Conservation (phyloP, 129 eudicot species). For the Flaveria robusta region DNA sequence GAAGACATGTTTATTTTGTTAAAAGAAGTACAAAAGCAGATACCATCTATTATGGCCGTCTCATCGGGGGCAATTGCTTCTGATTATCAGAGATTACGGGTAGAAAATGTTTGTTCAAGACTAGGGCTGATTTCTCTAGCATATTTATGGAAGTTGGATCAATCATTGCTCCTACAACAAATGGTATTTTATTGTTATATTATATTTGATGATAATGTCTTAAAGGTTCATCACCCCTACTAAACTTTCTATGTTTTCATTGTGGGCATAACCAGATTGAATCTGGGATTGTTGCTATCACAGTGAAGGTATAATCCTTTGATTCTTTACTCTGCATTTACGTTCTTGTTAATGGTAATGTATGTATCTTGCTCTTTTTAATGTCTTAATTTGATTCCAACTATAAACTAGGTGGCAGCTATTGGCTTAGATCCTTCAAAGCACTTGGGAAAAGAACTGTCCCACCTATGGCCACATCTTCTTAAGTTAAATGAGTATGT, state of each 20-base stretch:
- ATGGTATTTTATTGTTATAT: constrained; percentile 55
- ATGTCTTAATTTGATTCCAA: background rate
- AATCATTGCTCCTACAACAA: constrained; percentile 79
- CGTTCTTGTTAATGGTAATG: constrained; percentile 9
- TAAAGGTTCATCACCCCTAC: constrained; percentile 15
- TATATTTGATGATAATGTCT: constrained; percentile 2
- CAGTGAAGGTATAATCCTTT: constrained; percentile 67
- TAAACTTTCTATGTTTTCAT: constrained; percentile 34
- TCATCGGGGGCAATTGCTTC: constrained; percentile 99
- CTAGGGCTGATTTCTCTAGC: constrained; percentile 91
- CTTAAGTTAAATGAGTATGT: constrained; percentile 86
- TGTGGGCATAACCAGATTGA: constrained; percentile 53
- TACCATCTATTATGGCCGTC: constrained; percentile 79
- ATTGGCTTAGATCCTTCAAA: constrained; percentile 89
- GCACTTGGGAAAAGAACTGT: constrained; percentile 88
- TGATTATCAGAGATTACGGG: constrained; percentile 92
- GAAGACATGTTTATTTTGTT: constrained; percentile 88
- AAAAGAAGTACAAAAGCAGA: constrained; percentile 74
- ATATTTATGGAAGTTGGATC: constrained; percentile 93
- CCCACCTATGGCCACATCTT: constrained; percentile 60
- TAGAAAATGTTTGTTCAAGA: constrained; percentile 94
- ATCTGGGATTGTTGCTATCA: constrained; percentile 69
- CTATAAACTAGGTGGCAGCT: constrained; percentile 72
- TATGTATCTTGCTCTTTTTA: background rate
- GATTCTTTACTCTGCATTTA: constrained; percentile 17